Percentiles rank a stretch among this genome's conserved stretches.
Conservation (phyloP, 805 yeast genomes). For the Metschnikowia reukaufii region DNA sequence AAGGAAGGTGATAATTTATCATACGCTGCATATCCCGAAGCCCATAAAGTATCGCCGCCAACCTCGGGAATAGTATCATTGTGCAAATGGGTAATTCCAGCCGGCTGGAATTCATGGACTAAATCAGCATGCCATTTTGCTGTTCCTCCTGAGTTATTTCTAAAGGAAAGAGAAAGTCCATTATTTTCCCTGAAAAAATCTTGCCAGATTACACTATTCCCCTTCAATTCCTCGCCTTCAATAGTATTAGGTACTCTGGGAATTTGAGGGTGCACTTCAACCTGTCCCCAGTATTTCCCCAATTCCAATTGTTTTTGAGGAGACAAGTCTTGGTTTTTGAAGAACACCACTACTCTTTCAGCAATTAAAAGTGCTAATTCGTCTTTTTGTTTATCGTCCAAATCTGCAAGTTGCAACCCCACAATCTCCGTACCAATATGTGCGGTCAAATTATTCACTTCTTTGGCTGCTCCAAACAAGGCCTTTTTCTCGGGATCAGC, state of each 20-base stretch:
- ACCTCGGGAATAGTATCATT: not conserved
- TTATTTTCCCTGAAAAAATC: slow-evolving; percentile 22
- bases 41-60: not conserved
- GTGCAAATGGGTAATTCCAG: not conserved
- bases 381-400: slow-evolving; percentile 26
- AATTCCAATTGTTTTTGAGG: slow-evolving; percentile 24
- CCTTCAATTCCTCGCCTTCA: not conserved
- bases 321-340: slow-evolving; percentile 28
- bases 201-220: slow-evolving; percentile 23
- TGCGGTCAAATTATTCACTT: not conserved
- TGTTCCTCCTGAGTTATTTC: slow-evolving; percentile 22
- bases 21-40: not conserved
- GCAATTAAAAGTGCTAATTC: slow-evolving; percentile 28
- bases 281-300: not conserved
- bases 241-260: not conserved
- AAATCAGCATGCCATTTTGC: slow-evolving; percentile 46
- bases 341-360: slow-evolving; percentile 28
- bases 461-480: not conserved
- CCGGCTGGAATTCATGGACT: slow-evolving; percentile 29
- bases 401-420: slow-evolving; percentile 25
- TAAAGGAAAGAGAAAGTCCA: slow-evolving; percentile 25
- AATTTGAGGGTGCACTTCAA: not conserved
- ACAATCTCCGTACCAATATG: not conserved
- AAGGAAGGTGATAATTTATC: not conserved
- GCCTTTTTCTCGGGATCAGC: slow-evolving; percentile 10